A percentile compares a stretch with the other conserved stretches of the same genome.
These are phyloP conservation scores for Torulaspora delbrueckii DNA, from an alignment of 805 yeast genomes.

Conservation along the genomic window DNA sequence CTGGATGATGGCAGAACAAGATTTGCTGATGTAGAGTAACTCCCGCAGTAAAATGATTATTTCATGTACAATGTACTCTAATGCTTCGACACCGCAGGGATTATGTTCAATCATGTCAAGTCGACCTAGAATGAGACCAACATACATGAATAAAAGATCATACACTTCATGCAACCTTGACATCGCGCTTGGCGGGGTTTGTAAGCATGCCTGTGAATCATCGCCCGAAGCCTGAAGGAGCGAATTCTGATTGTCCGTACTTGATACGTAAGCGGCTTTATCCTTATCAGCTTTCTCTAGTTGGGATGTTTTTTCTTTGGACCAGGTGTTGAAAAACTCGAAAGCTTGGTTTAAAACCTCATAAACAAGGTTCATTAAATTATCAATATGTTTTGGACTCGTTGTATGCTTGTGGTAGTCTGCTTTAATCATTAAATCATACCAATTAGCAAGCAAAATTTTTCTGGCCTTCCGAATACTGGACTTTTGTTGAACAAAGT, in stretches of 20 bases:
- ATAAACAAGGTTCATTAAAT: constrained; percentile 56
- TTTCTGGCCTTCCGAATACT: constrained; percentile 61
- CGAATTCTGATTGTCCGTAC: not conserved
- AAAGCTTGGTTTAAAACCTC: constrained; percentile 64
- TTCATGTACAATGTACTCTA: constrained; percentile 66
- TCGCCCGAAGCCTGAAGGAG: not conserved
- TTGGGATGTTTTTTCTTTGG: constrained; percentile 51
- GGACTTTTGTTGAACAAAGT: constrained; percentile 59
- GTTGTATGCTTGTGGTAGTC: constrained; percentile 66
- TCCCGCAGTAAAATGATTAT: constrained; percentile 61
- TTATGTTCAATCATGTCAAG: constrained; percentile 73
- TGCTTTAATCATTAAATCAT: constrained; percentile 68
- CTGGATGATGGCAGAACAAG: constrained; percentile 38
- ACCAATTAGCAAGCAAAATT: constrained; percentile 73
- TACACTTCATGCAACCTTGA: constrained; percentile 62
- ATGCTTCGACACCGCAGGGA: constrained; percentile 58
- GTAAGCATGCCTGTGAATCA: constrained; percentile 40
- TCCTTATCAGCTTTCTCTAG: constrained; percentile 23
- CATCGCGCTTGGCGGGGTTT: constrained; percentile 55
- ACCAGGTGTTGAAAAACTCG: constrained; percentile 67
- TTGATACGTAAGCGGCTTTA: not conserved
- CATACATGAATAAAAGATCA: constrained; percentile 52
- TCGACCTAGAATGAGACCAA: constrained; percentile 68
- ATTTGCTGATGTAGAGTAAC: constrained; percentile 53
- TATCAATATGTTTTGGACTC: constrained; percentile 52